Percentiles rank a stretch among this genome's conserved stretches.
Evolutionary conservation across 306 rosid species (phyloP).

Genomic region (Nissolia schottii): DNA sequence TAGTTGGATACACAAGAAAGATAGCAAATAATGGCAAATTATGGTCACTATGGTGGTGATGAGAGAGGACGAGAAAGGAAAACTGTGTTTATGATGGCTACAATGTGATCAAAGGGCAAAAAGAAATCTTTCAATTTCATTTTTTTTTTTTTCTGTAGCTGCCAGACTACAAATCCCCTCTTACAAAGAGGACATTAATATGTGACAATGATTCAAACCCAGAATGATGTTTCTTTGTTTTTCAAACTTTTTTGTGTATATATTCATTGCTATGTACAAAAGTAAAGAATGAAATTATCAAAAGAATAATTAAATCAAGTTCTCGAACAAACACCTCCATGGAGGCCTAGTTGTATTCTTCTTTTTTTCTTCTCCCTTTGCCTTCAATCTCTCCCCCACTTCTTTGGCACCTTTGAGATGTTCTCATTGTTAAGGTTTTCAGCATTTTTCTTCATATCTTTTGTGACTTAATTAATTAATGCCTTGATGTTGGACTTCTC

Average conservation of each 20-base stretch:
- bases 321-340: slow-evolving; percentile 16
- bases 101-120: neutral
- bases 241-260: slow-evolving; percentile 20
- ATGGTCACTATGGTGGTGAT: neutral
- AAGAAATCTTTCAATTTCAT: slow-evolving; percentile 4
- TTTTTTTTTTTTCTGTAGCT: slow-evolving; percentile 32
- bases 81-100: neutral
- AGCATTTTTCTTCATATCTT: neutral
- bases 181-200: slow-evolving; percentile 20
- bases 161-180: slow-evolving; percentile 31
- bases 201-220: slow-evolving; percentile 33
- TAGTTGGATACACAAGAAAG: too few relatives aligned
- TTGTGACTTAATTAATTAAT: slow-evolving; percentile 49
- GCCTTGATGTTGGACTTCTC: slow-evolving; percentile 90
- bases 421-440: neutral
- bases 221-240: too few relatives aligned
- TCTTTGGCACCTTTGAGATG: neutral
- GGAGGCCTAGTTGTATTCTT: slow-evolving; percentile 3
- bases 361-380: neutral
- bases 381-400: slow-evolving; percentile 28
- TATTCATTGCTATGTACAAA: slow-evolving; percentile 55
- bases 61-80: neutral
- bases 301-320: slow-evolving; percentile 34
- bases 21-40: neutral
- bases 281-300: slow-evolving; percentile 40